Evolutionary conservation across 208 protist genomes (phyloP).

Genomic region (Crithidia brevicula): DNA sequence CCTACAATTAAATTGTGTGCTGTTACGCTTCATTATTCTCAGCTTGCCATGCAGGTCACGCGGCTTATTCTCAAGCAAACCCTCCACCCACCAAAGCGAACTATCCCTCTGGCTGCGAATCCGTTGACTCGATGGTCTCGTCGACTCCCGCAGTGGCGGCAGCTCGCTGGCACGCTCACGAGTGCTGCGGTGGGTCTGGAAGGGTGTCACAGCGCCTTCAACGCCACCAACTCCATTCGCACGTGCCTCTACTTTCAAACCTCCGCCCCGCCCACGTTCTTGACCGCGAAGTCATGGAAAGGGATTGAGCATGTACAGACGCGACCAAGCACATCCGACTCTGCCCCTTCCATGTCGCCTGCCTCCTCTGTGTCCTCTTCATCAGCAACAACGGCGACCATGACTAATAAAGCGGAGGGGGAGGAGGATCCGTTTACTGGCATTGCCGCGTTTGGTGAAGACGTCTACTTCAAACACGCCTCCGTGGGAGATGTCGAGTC

Average conservation of each 20-base stretch:
- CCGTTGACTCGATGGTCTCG: constrained; percentile 80
- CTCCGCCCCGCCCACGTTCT: constrained; percentile 57
- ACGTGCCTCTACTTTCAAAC: constrained; percentile 82
- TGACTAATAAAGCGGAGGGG: not conserved
- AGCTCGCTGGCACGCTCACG: constrained; percentile 23
- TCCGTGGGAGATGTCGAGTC: too few relatives aligned
- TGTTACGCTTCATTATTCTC: not conserved
- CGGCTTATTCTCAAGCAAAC: constrained; percentile 45
- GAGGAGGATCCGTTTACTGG: constrained; percentile 14
- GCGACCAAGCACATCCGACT: not conserved
- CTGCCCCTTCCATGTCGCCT: not conserved
- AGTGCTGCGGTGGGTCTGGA: constrained; percentile 63
- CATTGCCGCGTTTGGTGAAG: constrained; percentile 44
- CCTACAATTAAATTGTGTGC: not conserved
- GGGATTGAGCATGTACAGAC: constrained; percentile 69
- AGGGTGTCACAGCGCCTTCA: constrained; percentile 85
- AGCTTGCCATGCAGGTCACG: not conserved
- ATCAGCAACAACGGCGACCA: not conserved
- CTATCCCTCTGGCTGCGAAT: constrained; percentile 45
- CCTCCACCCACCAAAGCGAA: constrained; percentile 42
- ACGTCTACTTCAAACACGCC: constrained; percentile 21
- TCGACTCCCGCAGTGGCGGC: constrained; percentile 38
- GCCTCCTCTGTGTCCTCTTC: not conserved
- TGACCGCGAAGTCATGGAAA: constrained; percentile 40
- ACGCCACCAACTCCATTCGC: constrained; percentile 85